Evolutionary conservation across 73 alveolate genomes (phyloP).

Genomic region (Uronychia binucleata): DNA sequence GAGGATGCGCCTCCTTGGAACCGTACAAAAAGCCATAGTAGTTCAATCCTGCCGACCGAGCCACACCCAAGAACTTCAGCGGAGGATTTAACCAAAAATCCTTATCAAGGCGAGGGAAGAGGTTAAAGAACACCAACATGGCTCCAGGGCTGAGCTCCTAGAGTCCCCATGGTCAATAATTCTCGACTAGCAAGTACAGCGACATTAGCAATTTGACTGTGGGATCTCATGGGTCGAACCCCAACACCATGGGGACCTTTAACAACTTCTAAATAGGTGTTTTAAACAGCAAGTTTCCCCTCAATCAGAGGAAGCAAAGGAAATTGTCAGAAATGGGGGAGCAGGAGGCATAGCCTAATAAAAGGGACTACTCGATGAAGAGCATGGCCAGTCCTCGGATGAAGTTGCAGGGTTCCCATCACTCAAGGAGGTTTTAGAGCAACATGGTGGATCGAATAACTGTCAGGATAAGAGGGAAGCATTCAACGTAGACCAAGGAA

Average conservation of each 20-base stretch:
- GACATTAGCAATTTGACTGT: not conserved
- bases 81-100: no score
- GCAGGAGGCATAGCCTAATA: not conserved
- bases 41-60: no score
- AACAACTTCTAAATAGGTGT: not conserved
- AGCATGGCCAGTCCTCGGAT: not conserved
- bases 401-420: not conserved
- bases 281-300: not conserved
- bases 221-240: not conserved
- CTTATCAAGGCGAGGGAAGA: no score
- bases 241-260: not conserved
- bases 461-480: conserved; percentile 37
- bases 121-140: no score
- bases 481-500: conserved; percentile 21
- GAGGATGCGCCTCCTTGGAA: no score
- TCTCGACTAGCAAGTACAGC: no score
- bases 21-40: no score
- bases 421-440: not conserved
- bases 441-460: not conserved
- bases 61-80: no score
- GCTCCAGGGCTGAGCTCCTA: no score
- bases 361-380: not conserved
- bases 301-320: not conserved
- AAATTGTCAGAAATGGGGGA: not conserved
- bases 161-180: no score